Conservation (phyloP, 2,329 filamentous ascomycete genomes). For the Alternaria angustiovoidea region DNA sequence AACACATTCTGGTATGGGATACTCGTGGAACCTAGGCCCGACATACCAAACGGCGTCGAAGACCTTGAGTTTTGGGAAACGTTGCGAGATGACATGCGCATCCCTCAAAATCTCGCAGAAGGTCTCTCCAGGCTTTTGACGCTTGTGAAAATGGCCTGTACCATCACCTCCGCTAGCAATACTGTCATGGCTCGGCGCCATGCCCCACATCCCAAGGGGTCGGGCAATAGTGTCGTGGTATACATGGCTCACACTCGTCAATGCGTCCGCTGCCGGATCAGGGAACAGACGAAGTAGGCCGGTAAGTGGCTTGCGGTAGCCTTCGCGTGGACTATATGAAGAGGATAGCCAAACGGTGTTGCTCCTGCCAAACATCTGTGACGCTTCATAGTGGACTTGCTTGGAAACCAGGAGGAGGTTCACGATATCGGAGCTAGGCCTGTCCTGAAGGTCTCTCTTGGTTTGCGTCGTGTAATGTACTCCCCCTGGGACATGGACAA, state of each 20-base stretch:
- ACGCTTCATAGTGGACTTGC: constrained; percentile 32
- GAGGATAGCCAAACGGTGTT: constrained; percentile 20
- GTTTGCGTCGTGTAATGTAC: constrained; percentile 11
- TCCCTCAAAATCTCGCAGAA: constrained; percentile 21
- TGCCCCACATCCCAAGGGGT: neutral
- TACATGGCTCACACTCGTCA: constrained; percentile 3
- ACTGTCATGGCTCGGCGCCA: constrained; percentile 5
- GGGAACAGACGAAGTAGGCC: constrained; percentile 28
- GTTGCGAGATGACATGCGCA: constrained; percentile 14
- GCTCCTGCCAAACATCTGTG: constrained; percentile 22
- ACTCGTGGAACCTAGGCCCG: neutral
- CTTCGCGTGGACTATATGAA: neutral
- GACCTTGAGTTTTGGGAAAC: constrained; percentile 22
- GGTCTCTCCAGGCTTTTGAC: constrained; percentile 4
- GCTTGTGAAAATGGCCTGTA: neutral
- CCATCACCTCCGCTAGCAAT: neutral
- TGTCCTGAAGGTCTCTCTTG: neutral
- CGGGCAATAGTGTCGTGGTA: constrained; percentile 2
- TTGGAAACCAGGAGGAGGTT: constrained; percentile 25
- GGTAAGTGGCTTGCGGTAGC: constrained; percentile 1
- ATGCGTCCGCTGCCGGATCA: constrained; percentile 8
- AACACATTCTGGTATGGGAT: neutral
- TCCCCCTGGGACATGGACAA: constrained; percentile 18
- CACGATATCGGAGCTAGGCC: neutral
- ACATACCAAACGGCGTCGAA: constrained; percentile 19